These are phyloP conservation scores for Colletotrichum siamense DNA, from an alignment of 2,329 filamentous ascomycete genomes.

Conservation along the genomic window DNA sequence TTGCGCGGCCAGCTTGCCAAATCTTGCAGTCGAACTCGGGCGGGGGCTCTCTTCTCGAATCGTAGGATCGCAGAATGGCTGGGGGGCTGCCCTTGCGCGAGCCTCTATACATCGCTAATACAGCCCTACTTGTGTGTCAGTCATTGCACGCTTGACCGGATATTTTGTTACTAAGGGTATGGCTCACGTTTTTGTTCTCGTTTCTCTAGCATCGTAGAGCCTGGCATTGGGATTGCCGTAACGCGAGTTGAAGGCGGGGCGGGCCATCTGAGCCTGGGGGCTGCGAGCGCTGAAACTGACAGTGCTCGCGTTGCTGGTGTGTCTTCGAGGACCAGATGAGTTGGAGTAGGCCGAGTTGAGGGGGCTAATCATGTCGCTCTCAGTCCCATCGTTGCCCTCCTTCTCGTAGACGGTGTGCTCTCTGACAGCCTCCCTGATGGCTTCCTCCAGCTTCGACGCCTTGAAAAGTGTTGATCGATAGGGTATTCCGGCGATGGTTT, in stretches of 20 bases:
- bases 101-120: slow-evolving; percentile 90
- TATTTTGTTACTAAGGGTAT: background rate
- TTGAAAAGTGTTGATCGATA: slow-evolving; percentile 96
- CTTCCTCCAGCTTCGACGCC: slow-evolving; percentile 92
- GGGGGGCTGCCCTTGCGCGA: slow-evolving; percentile 72
- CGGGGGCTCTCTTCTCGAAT: slow-evolving; percentile 88
- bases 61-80: slow-evolving; percentile 87
- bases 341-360: slow-evolving; percentile 47
- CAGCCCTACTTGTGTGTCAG: slow-evolving; percentile 65
- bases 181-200: slow-evolving; percentile 87
- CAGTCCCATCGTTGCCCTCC: slow-evolving; percentile 79
- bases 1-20: slow-evolving; percentile 97
- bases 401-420: slow-evolving; percentile 81
- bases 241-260: slow-evolving; percentile 59
- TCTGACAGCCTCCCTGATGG: slow-evolving; percentile 85
- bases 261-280: slow-evolving; percentile 60
- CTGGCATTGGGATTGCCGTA: slow-evolving; percentile 85
- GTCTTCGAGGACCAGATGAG: slow-evolving; percentile 56
- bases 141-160: background rate
- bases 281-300: slow-evolving; percentile 79
- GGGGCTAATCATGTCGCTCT: slow-evolving; percentile 43
- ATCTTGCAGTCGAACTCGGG: slow-evolving; percentile 94
- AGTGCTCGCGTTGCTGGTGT: slow-evolving; percentile 80
- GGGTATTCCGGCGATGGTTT: slow-evolving; percentile 94
- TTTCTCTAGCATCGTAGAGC: slow-evolving; percentile 87